Evolutionary conservation across 1,284 basidiomycete species (phyloP), one percentile per base, ranked within the genome.

Genomic region (Microbotryum scabiosae): DNA sequence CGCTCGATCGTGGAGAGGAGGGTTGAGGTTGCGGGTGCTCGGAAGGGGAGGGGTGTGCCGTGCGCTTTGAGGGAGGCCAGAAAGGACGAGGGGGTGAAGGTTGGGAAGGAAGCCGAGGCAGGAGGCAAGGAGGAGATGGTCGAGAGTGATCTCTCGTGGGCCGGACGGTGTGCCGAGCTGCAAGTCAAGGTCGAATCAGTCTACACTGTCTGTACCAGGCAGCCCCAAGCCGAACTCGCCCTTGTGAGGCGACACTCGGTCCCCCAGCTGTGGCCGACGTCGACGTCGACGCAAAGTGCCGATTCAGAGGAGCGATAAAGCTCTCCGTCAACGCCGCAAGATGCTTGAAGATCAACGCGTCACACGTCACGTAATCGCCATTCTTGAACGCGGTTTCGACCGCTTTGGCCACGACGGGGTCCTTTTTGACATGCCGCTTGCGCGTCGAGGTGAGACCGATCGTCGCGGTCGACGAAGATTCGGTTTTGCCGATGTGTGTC

Each of bases 251-350:
- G 16, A 12, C 36, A 41, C 16, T 41, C 36, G 36, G 14, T 41
- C 36, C 36, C 12, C 36, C 36, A 41, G 36, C 36, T 10, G 30
- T 10, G 5, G 30, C 30, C 30, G 30, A 32, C 93, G 82, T 0
- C 30, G 50, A 51, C 6, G 30, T 25, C 21, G 87, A 89, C 64
- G 91, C 88, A 53, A 97, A 85, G 78, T 97, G 97, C 64, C 93
- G 84, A 70, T 93, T 87, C 4, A 98, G 80, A 0, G 94, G 94
- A 2, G 90, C 85, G n/a, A 97, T 82, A 62, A 97, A 81, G 46
- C 86, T 85, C 30, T 87, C 89, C 0, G 94, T 93, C 26, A 94
- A 81, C 53, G 88, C 84, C 59, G 85, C 84, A 75, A 97, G 92
- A 73, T 97, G 91, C 48, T 84, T 81, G 25, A 90, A 83, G 32